These are phyloP conservation scores for Diaporthe velutina DNA, from an alignment of 2,329 filamentous ascomycete genomes.

Conservation along the genomic window DNA sequence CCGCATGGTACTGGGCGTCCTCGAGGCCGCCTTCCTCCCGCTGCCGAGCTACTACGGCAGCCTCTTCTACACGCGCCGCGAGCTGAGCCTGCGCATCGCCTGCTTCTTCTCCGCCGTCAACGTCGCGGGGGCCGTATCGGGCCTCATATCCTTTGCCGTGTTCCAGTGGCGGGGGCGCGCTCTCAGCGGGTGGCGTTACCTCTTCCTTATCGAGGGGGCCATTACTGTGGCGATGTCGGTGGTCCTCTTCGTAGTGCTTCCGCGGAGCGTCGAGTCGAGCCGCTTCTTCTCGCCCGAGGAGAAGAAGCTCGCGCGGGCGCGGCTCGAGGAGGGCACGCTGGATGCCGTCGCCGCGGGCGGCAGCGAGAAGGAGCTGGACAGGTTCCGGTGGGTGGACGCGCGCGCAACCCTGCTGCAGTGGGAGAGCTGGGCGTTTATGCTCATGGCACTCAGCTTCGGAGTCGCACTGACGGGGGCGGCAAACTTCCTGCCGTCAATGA, in stretches of 20 bases:
- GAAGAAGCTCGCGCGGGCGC: constrained; percentile 43
- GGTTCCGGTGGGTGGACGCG: constrained; percentile 44
- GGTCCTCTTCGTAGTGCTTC: constrained; percentile 42
- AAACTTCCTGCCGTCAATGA: constrained; percentile 48
- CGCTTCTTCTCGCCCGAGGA: constrained; percentile 45
- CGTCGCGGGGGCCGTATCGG: constrained; percentile 45
- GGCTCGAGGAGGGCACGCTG: constrained; percentile 44
- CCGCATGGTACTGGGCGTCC: constrained; percentile 44
- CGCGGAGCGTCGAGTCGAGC: constrained; percentile 43
- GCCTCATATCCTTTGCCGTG: constrained; percentile 45
- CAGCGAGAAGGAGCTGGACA: constrained; percentile 7
- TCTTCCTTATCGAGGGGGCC: constrained; percentile 47
- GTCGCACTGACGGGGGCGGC: constrained; percentile 45
- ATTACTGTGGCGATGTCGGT: constrained; percentile 43
- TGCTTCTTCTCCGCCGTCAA: constrained; percentile 43
- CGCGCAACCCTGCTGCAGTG: constrained; percentile 43
- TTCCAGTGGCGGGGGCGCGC: constrained; percentile 42
- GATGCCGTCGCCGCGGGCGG: constrained; percentile 37
- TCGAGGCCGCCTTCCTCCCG: constrained; percentile 47
- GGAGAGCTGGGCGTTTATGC: constrained; percentile 44
- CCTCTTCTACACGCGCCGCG: constrained; percentile 44
- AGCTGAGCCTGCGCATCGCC: constrained; percentile 38
- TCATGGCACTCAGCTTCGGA: constrained; percentile 46
- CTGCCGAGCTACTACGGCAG: constrained; percentile 45
- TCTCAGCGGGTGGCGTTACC: constrained; percentile 45